Base-by-base conservation (phyloP, 148 eudicot genomes). In the Rhododendron ferrugineum region DNA sequence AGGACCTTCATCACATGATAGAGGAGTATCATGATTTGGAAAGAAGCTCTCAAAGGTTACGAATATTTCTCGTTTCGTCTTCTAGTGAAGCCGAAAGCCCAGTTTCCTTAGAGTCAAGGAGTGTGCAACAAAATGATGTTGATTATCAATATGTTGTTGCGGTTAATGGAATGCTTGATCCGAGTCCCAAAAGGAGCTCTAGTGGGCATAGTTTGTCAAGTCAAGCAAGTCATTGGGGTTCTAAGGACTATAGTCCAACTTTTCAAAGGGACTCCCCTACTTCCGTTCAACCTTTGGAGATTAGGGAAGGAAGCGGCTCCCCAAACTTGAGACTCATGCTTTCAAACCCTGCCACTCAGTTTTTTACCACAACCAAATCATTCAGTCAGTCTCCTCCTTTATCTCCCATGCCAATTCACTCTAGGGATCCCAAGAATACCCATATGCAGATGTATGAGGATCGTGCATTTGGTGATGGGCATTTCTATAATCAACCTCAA, bases 11-110 rank as follows among this genome's bases (percentile, higher is more conserved):
- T 60, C 94, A 91, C 83, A 93, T 97, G 99, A 87, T 97, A 86
- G 99, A 97, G 87, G 99, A 97, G 86, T 97, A 95, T 83, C 90
- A 93, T 74, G 99, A 94, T 36, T 84, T 95, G 58, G 97, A 93
- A 88, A 91, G 77, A 81, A 91, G 88, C 40, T 91, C 93, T 50
- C 94, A 93, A 85, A 93, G 98, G 83, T 89, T 95, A 76, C 88
- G 98, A 47, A 86, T 97, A 40, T 95, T 97, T 91, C 92, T 95
- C 74, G 90, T 95, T 68, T 68, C 37, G 60, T 88, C 92, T 79
- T 72, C 79, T 6, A 84, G 72, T 89, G 99, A 97, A 83, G 54
- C 87, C 54, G 94, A 94, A 50, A 89, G 86, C 79, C 91, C 90
- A 16, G 78, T 92, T 89, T 85, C 91, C 66, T 60, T 78, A 6